These are phyloP conservation scores for Aegilops umbellulata DNA, from an alignment of 176 grass and related monocot genomes.

Conservation along the genomic window DNA sequence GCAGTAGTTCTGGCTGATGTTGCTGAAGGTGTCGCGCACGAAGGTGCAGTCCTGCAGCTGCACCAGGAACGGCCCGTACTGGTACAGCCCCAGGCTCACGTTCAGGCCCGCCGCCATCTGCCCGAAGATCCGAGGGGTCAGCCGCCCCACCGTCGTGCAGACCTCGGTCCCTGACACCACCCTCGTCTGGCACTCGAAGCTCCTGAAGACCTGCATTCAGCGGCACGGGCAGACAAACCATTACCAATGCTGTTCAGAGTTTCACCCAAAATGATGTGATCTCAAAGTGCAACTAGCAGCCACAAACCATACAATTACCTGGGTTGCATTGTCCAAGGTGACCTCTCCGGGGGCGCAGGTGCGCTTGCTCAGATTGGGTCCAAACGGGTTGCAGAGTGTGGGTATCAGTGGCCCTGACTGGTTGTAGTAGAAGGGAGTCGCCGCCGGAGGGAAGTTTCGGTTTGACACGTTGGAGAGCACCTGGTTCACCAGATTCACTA, in stretches of 20 bases:
- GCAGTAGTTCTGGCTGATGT: slow-evolving; percentile 62
- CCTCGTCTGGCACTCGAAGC: slow-evolving; percentile 50
- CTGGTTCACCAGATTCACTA: slow-evolving; percentile 77
- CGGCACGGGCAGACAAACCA: not conserved
- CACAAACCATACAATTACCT: slow-evolving; percentile 22
- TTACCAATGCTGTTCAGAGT: not conserved
- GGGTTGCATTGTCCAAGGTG: slow-evolving; percentile 49
- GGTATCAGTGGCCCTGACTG: slow-evolving; percentile 85
- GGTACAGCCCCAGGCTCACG: slow-evolving; percentile 66
- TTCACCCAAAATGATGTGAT: not conserved
- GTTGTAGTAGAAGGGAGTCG: slow-evolving; percentile 65
- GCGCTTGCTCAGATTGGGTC: slow-evolving; percentile 43
- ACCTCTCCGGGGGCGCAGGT: slow-evolving; percentile 67
- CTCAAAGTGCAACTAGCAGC: not conserved
- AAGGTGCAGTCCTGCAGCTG: slow-evolving; percentile 88
- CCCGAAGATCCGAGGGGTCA: slow-evolving; percentile 59
- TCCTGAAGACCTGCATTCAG: slow-evolving; percentile 60
- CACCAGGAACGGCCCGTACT: slow-evolving; percentile 73
- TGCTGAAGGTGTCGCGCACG: slow-evolving; percentile 72
- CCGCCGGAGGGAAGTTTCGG: slow-evolving; percentile 42
- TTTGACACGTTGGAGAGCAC: slow-evolving; percentile 72
- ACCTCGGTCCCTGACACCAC: slow-evolving; percentile 51
- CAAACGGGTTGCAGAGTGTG: slow-evolving; percentile 77
- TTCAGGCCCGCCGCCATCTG: slow-evolving; percentile 64
- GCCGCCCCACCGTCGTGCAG: slow-evolving; percentile 48